phyloP scores from a whole-genome alignment of 2,329 filamentous ascomycete species.

The Lachnellula subtilissima region DNA sequence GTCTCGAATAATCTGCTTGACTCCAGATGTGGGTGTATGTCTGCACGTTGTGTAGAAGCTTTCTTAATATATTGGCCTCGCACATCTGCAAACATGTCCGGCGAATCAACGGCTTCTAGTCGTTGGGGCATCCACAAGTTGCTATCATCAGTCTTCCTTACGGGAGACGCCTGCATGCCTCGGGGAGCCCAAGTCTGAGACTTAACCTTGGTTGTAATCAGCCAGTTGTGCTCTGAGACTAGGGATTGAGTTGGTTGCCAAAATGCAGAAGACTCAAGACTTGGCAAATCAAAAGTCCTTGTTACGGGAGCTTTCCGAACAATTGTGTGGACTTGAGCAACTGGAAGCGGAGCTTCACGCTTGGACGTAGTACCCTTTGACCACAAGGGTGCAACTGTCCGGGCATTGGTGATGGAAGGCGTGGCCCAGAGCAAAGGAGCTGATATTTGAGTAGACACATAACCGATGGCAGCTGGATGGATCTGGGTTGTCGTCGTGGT shows the following conservation, averaged over 20 bases:
- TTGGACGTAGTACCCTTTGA: not conserved
- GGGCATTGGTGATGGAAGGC: not conserved
- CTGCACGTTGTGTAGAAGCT: not conserved
- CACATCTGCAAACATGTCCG: constrained; percentile 17
- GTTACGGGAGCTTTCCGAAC: not conserved
- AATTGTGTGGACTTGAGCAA: not conserved
- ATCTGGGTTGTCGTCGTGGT: constrained; percentile 9
- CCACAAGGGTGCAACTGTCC: not conserved
- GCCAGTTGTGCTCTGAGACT: not conserved
- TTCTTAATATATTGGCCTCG: constrained; percentile 8
- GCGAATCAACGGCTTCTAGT: not conserved
- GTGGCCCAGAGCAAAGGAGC: not conserved
- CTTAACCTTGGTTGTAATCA: not conserved
- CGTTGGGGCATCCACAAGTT: constrained; percentile 11
- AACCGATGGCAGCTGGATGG: constrained; percentile 21
- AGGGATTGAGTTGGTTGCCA: constrained; percentile 5
- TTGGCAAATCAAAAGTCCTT: not conserved
- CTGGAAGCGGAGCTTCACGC: not conserved
- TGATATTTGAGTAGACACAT: not conserved
- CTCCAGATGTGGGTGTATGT: constrained; percentile 8
- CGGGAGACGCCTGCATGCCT: not conserved
- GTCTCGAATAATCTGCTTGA: constrained; percentile 17
- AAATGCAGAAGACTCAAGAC: constrained; percentile 8
- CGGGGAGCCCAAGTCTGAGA: constrained; percentile 7
- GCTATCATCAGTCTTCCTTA: not conserved